Percentiles rank a stretch among this genome's conserved stretches.
Evolutionary conservation across 176 grass and related monocot species (phyloP).

Genomic region (Avena sativa): DNA sequence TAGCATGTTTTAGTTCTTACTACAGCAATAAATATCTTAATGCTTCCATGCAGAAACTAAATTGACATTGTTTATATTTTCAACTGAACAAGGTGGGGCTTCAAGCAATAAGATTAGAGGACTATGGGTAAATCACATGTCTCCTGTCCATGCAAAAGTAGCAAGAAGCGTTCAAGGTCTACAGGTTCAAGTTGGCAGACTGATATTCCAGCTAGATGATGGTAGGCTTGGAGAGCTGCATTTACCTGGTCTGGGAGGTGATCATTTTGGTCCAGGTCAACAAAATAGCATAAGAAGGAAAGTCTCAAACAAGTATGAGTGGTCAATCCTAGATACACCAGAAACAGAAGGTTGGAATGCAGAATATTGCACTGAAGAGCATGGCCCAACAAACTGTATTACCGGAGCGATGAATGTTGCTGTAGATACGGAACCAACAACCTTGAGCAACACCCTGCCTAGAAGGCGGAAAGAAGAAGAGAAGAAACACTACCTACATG

Average conservation of each 20-base stretch:
- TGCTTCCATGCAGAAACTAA: conserved; percentile 27
- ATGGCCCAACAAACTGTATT: conserved; percentile 85
- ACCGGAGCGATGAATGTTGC: conserved; percentile 58
- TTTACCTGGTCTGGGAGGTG: conserved; percentile 78
- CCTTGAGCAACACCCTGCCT: conserved; percentile 50
- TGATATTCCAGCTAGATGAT: conserved; percentile 86
- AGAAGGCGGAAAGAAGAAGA: conserved; percentile 64
- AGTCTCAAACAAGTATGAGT: conserved; percentile 83
- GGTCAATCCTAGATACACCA: conserved; percentile 87
- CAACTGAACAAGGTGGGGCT: conserved; percentile 57
- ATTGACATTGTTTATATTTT: conserved; percentile 43
- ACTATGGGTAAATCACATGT: conserved; percentile 79
- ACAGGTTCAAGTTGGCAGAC: conserved; percentile 76
- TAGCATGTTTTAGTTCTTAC: neutral
- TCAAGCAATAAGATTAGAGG: conserved; percentile 61
- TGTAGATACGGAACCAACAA: conserved; percentile 44
- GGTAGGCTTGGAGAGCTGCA: conserved; percentile 89
- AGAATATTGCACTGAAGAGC: conserved; percentile 95
- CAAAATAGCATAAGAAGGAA: conserved; percentile 65
- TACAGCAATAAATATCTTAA: conserved; percentile 17
- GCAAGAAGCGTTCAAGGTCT: conserved; percentile 64
- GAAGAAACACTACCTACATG: conserved; percentile 62
- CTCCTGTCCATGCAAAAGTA: conserved; percentile 75
- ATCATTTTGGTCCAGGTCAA: conserved; percentile 63
- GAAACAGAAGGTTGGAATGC: conserved; percentile 99